Percentiles rank a stretch among this genome's conserved stretches.
phyloP scores from a whole-genome alignment of 495 filamentous ascomycete genomes.

The Trichoderma virens region DNA sequence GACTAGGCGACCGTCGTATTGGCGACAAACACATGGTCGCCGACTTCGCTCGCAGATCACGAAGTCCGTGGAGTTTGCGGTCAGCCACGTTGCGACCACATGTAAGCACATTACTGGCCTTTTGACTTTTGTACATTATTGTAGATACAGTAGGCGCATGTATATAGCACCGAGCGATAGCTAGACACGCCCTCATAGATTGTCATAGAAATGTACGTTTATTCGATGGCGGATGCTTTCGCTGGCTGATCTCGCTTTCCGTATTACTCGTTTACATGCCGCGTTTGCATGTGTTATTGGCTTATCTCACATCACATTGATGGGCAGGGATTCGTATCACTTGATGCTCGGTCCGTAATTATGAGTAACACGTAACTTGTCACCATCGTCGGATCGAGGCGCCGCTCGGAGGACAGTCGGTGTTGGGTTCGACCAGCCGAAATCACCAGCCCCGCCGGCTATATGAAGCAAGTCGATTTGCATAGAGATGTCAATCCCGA shows the following conservation, averaged over 20 bases:
- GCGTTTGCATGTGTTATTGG: no score
- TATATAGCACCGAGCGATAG: neutral
- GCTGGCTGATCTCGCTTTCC: no score
- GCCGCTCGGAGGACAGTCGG: neutral
- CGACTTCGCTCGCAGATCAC: neutral
- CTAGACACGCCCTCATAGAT: neutral
- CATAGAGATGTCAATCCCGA: neutral
- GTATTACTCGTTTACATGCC: neutral
- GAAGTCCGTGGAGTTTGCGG: neutral
- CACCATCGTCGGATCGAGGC: no score
- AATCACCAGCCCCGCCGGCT: neutral
- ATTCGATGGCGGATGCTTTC: no score
- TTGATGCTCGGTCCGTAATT: no score
- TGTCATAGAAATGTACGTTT: no score
- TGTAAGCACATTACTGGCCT: slow-evolving; percentile 4
- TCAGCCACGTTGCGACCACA: neutral
- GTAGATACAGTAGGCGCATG: neutral
- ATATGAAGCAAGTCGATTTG: neutral
- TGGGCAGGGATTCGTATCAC: no score
- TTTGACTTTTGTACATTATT: neutral
- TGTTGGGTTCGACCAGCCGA: neutral
- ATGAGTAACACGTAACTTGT: no score
- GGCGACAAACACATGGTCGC: neutral
- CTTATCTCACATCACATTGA: no score
- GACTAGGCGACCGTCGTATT: neutral